These are phyloP conservation scores for Solanum microdontum DNA, from an alignment of 257 asterid species.

Conservation along the genomic window DNA sequence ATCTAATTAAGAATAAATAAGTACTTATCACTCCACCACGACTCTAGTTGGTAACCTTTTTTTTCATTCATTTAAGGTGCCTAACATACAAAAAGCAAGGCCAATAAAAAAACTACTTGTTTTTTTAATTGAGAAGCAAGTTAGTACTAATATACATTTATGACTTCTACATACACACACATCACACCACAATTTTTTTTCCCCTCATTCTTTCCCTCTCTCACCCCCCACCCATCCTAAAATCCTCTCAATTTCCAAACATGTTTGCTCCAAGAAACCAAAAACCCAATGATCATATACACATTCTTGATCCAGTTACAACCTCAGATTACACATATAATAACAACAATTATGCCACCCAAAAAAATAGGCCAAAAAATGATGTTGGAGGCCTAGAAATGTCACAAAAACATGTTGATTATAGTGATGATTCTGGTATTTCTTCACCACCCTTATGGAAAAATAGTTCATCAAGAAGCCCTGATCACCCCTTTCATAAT, in stretches of 20 bases:
- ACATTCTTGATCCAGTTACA: slow-evolving; percentile 6
- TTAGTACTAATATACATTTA: not conserved
- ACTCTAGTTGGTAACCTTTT: not conserved
- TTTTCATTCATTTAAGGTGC: not conserved
- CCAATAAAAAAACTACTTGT: not conserved
- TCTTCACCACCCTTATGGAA: slow-evolving; percentile 69
- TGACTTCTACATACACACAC: not conserved
- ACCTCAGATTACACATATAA: not conserved
- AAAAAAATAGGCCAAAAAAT: not conserved
- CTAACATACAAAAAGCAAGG: not conserved
- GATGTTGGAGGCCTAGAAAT: slow-evolving; percentile 11
- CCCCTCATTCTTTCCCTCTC: not conserved
- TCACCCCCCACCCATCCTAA: not conserved
- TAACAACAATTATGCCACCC: not conserved
- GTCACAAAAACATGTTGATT: not conserved
- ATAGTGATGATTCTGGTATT: slow-evolving; percentile 37
- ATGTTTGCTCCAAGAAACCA: not conserved
- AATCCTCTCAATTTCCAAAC: slow-evolving; percentile 34
- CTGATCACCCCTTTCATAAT: slow-evolving; percentile 16
- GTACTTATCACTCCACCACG: fast-evolving
- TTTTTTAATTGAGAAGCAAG: not conserved
- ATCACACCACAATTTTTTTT: slow-evolving; percentile 6
- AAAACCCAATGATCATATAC: not conserved
- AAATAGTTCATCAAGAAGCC: slow-evolving; percentile 19
- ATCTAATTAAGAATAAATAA: too few relatives aligned